These are phyloP conservation scores for Penicillium manginii DNA, from an alignment of 495 filamentous ascomycete genomes.

Conservation along the genomic window DNA sequence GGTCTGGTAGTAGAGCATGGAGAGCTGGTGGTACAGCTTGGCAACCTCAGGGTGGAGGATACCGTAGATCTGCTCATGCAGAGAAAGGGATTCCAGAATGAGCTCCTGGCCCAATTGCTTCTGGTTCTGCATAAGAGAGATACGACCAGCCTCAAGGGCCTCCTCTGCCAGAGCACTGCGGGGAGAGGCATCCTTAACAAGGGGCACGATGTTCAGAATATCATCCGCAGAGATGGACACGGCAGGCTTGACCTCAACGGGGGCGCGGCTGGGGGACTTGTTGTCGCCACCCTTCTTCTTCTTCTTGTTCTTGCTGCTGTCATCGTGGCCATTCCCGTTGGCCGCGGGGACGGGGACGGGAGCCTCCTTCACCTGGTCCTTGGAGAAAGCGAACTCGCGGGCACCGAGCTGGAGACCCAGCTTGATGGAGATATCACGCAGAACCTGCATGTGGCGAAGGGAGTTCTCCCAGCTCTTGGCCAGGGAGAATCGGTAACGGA, in stretches of 20 bases:
- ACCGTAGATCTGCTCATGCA: constrained; percentile 99
- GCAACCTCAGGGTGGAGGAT: constrained; percentile 97
- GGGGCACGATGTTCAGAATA: constrained; percentile 85
- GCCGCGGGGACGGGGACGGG: constrained; percentile 54
- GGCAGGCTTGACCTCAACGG: constrained; percentile 40
- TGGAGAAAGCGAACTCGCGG: constrained; percentile 78
- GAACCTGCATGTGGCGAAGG: constrained; percentile 76
- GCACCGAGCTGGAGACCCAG: constrained; percentile 86
- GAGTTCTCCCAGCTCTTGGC: constrained; percentile 64
- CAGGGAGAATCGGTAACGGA: constrained; percentile 78
- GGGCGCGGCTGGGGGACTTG: constrained; percentile 55
- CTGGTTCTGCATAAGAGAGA: constrained; percentile 91
- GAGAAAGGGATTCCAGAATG: constrained; percentile 88
- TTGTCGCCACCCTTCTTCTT: constrained; percentile 62
- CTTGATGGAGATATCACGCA: constrained; percentile 88
- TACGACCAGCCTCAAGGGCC: constrained; percentile 90
- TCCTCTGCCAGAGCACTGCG: constrained; percentile 91
- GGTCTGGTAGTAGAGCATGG: constrained; percentile 92
- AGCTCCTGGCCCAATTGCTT: constrained; percentile 96
- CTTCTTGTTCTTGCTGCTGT: constrained; percentile 80
- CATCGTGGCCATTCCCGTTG: constrained; percentile 42
- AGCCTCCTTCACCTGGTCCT: constrained; percentile 42
- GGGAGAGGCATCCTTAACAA: constrained; percentile 92
- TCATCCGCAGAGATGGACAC: constrained; percentile 78
- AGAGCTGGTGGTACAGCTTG: constrained; percentile 89